These are phyloP conservation scores for Exophiala xenobiotica DNA, from an alignment of 2,329 filamentous ascomycete species.

Conservation along the genomic window DNA sequence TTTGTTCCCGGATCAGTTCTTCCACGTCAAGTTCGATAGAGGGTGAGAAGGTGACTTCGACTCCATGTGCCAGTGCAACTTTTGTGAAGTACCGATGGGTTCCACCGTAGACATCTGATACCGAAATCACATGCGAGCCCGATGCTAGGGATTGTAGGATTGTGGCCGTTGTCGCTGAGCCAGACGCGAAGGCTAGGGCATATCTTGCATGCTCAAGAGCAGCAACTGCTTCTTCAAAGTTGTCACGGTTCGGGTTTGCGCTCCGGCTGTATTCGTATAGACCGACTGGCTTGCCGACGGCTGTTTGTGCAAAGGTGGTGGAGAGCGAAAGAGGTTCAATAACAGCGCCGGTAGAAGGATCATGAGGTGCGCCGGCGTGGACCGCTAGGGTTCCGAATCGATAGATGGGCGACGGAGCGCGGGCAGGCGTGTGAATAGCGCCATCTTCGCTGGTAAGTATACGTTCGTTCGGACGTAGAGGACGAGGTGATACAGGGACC, in stretches of 20 bases:
- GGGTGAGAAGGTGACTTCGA: slow-evolving; percentile 90
- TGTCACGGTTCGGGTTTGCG: slow-evolving; percentile 89
- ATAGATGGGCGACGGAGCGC: slow-evolving; percentile 70
- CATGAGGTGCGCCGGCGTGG: slow-evolving; percentile 87
- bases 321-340: slow-evolving; percentile 96
- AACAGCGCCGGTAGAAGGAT: slow-evolving; percentile 88
- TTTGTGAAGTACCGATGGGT: slow-evolving; percentile 99
- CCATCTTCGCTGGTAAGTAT: slow-evolving; percentile 44
- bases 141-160: slow-evolving; percentile 89
- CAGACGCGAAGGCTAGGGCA: slow-evolving; percentile 90
- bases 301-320: slow-evolving; percentile 90
- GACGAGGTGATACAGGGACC: slow-evolving; percentile 23
- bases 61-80: slow-evolving; percentile 89
- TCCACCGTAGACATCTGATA: slow-evolving; percentile 96
- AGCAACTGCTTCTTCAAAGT: slow-evolving; percentile 89
- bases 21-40: slow-evolving; percentile 86
- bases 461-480: slow-evolving; percentile 27
- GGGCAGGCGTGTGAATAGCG: slow-evolving; percentile 70
- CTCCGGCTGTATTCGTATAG: slow-evolving; percentile 90
- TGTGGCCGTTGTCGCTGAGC: slow-evolving; percentile 87
- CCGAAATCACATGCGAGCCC: slow-evolving; percentile 90
- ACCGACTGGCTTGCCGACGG: slow-evolving; percentile 83
- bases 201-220: slow-evolving; percentile 89
- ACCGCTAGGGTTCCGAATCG: slow-evolving; percentile 92
- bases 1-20: slow-evolving; percentile 77